phyloP scores from a whole-genome alignment of 306 rosid species.

The Sicyos edulis region DNA sequence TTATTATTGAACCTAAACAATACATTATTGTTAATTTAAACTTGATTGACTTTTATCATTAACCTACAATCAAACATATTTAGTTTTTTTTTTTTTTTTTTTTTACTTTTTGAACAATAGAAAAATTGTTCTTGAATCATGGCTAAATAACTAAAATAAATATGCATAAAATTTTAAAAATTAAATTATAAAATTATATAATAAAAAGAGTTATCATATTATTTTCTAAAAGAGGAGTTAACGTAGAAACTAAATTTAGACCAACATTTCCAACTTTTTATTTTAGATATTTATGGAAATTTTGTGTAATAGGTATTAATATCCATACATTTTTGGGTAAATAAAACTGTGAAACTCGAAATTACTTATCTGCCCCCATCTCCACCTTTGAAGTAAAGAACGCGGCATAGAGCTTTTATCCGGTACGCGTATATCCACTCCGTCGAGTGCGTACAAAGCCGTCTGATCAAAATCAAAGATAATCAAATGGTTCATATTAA shows the following conservation, averaged over 20 bases:
- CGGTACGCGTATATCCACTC: neutral
- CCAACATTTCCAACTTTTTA: neutral
- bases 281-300: neutral
- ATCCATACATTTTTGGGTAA: neutral
- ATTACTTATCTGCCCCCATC: neutral
- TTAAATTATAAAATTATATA: too few relatives aligned
- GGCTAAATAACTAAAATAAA: too few relatives aligned
- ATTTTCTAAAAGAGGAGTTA: too few relatives aligned
- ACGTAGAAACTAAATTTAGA: neutral
- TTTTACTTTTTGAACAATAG: too few relatives aligned
- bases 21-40: too few relatives aligned
- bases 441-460: neutral
- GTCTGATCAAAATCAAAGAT: neutral
- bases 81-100: too few relatives aligned
- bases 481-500: neutral
- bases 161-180: neutral
- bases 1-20: too few relatives aligned
- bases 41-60: neutral
- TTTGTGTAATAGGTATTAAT: neutral
- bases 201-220: too few relatives aligned
- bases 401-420: neutral
- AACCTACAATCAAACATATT: neutral
- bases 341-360: neutral
- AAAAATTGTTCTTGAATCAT: neutral
- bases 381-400: neutral